Evolutionary conservation across 2,329 filamentous ascomycete genomes (phyloP), one percentile per base, ranked within the genome.

Genomic region (Pseudovirgaria hyperparasitica): DNA sequence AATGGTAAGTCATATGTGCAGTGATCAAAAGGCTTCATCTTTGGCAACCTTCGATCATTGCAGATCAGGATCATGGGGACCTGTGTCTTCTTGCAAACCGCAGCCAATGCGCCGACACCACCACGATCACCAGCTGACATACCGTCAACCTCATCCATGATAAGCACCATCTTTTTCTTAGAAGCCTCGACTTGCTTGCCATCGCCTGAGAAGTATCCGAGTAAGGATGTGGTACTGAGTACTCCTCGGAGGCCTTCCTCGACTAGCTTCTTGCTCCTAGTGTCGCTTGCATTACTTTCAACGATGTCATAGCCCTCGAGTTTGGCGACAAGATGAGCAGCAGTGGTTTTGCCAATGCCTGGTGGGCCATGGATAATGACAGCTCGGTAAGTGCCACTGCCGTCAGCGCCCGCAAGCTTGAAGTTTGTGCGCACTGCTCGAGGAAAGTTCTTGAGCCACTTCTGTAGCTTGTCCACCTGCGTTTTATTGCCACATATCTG

Each of bases 71-170:
- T 96, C 50, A 98, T 77, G 1, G 90, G 90, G 14, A 98, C 75
- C 41, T 90, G 76, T 0, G 86, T 90, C 64, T 92, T 94, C 60
- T 82, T 93, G 65, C 87, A 94, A 28, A 93, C 79, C 32, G 90
- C 84, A 30, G 90, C 87, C 30, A 98, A 65, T 16, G 90, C 90
- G 26, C 86, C 90, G 25, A 98, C 90, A 52, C 90, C 90, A 39
- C 90, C 90, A 34, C 90, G 77, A 50, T 98, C 90, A 48, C 90
- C 90, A 19, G 84, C 86, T 34, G 87, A 96, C 90, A 98, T 96
- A 27, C 90, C 90, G 45, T 98, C 90, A 4, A 98, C 90, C 56
- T 98, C 90, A 42, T 98, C 90, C 90, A 98, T 96, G 57, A 98
- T 84, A 25, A 98, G 62, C 5, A 94, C 82, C 18, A 96, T 74